A percentile compares a stretch with the other conserved stretches of the same genome.
phyloP scores from a whole-genome alignment of 2,329 filamentous ascomycete species.

The Ophiocordyceps australis region DNA sequence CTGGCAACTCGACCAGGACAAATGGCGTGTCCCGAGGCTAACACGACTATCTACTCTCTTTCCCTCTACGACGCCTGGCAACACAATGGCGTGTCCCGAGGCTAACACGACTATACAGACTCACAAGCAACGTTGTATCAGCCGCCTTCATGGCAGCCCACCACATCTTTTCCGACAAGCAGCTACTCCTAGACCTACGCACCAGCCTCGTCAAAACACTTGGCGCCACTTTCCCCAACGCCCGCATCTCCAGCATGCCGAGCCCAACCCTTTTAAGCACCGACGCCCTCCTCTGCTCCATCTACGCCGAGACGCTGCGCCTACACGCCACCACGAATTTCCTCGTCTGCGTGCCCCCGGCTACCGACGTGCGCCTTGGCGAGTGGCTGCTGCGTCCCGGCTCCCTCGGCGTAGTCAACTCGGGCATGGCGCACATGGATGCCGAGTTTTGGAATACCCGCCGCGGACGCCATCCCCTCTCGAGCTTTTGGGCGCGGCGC shows the following conservation, averaged over 20 bases:
- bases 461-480: not conserved
- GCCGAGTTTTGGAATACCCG: not conserved
- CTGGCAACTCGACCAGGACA: no score
- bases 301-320: not conserved
- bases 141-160: not conserved
- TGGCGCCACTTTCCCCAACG: no score
- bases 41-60: no score
- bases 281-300: not conserved
- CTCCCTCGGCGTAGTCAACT: not conserved
- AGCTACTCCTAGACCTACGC: not conserved
- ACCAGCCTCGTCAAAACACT: not conserved
- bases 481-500: not conserved
- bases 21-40: no score
- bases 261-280: not conserved
- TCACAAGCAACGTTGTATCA: not conserved
- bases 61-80: no score
- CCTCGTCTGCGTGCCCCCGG: not conserved
- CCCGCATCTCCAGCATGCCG: not conserved
- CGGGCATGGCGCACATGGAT: not conserved
- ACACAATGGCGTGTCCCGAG: no score
- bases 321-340: not conserved
- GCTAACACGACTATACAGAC: not conserved
- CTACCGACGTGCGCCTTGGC: not conserved
- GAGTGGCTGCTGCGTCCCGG: not conserved
- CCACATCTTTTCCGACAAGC: not conserved